phyloP scores from a whole-genome alignment of 192 early-diverging fungal genomes.

The Funneliformis mosseae region DNA sequence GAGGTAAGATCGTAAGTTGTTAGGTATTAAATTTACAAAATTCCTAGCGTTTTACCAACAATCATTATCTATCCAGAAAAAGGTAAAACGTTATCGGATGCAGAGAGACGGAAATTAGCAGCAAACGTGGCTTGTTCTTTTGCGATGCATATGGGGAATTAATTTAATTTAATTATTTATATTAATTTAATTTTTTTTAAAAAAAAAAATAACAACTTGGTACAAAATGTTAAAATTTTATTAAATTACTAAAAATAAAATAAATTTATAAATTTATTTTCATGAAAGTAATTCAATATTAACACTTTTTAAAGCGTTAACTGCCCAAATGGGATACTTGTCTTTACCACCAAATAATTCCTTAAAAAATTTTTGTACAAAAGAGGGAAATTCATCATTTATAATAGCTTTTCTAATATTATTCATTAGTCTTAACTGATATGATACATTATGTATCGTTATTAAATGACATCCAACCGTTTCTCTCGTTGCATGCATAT shows the following conservation, averaged over 20 bases:
- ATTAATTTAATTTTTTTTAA: neutral
- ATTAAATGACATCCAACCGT: constrained; percentile 82
- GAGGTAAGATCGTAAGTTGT: constrained; percentile 41
- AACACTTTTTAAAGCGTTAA: constrained; percentile 72
- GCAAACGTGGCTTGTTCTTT: constrained; percentile 61
- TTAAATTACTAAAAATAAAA: neutral
- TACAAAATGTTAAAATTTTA: neutral
- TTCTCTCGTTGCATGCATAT: constrained; percentile 69
- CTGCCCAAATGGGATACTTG: constrained; percentile 71
- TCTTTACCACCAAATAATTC: constrained; percentile 63
- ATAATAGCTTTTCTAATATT: constrained; percentile 73
- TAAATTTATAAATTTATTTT: neutral
- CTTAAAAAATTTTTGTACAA: constrained; percentile 69
- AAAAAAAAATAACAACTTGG: neutral
- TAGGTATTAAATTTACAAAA: too few species aligned
- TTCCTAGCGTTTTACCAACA: too few species aligned
- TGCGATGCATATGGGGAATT: constrained; percentile 43
- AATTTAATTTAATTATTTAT: neutral
- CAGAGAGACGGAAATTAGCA: constrained; percentile 56
- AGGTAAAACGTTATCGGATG: constrained; percentile 53
- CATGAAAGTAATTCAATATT: constrained; percentile 57
- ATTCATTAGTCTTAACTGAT: constrained; percentile 82
- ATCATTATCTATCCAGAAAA: constrained; percentile 42
- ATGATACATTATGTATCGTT: constrained; percentile 82
- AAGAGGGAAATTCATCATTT: constrained; percentile 68